phyloP scores from a whole-genome alignment of 352 stramenopile genomes.

The Saprolegnia parasitica region DNA sequence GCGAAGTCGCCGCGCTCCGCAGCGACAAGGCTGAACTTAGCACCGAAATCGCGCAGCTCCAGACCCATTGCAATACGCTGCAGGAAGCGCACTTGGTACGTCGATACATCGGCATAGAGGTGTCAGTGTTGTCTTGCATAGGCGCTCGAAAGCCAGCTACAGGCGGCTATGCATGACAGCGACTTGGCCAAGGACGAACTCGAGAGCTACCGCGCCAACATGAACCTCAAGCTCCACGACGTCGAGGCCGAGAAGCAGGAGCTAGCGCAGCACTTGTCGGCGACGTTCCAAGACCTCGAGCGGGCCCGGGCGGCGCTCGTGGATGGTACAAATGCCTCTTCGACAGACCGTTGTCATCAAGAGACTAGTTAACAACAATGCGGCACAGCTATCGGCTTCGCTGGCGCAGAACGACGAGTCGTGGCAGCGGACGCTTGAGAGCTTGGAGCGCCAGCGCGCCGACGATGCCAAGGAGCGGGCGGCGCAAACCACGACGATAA shows the following conservation, averaged over 20 bases:
- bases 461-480: constrained; percentile 35
- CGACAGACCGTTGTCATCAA: constrained; percentile 54
- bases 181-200: constrained; percentile 3
- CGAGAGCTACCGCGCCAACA: constrained; percentile 22
- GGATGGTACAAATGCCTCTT: constrained; percentile 40
- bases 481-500: constrained; percentile 41
- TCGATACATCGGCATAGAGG: background rate
- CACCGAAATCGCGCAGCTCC: constrained; percentile 47
- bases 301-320: constrained; percentile 34
- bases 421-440: constrained; percentile 18
- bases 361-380: constrained; percentile 38
- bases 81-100: background rate
- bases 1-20: background rate
- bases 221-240: constrained; percentile 40
- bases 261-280: constrained; percentile 36
- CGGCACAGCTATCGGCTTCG: constrained; percentile 31
- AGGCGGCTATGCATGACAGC: background rate
- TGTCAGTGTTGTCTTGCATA: background rate
- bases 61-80: constrained; percentile 30
- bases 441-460: constrained; percentile 35
- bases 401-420: constrained; percentile 35
- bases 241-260: constrained; percentile 38
- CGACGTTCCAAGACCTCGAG: constrained; percentile 40
- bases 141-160: background rate
- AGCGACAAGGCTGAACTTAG: background rate